phyloP scores from a whole-genome alignment of 208 protist genomes.

The Leishmania major region DNA sequence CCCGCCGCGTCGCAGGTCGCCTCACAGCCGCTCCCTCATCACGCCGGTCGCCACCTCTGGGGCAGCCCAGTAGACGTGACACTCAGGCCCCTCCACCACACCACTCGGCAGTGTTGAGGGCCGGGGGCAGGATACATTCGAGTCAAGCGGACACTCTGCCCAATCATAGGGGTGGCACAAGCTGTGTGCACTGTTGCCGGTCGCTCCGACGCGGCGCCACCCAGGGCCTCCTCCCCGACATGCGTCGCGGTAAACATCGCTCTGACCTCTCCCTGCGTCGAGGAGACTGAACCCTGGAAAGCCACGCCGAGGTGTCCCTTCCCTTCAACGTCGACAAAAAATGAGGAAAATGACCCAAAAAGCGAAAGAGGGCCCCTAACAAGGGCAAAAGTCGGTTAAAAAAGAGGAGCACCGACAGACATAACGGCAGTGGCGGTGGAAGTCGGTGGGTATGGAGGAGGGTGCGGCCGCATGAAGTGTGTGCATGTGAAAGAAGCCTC shows the following conservation, averaged over 20 bases:
- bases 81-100: neutral
- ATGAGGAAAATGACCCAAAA: too few relatives aligned
- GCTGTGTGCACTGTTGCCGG: neutral
- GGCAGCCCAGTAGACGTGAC: neutral
- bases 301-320: too few relatives aligned
- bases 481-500: neutral
- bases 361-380: too few relatives aligned
- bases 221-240: neutral
- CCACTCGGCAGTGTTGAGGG: neutral
- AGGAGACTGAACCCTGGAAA: neutral
- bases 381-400: too few relatives aligned
- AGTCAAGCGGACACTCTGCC: neutral
- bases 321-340: too few relatives aligned
- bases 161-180: neutral
- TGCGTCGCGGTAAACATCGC: neutral
- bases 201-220: neutral
- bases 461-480: neutral
- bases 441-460: neutral
- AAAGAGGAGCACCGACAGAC: neutral
- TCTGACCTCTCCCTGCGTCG: neutral
- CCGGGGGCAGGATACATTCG: neutral
- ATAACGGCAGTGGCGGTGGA: neutral
- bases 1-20: neutral
- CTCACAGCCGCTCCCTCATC: neutral
- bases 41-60: neutral